Base-by-base conservation (phyloP, 345 rosid genomes). In the Toxicodendron radicans region DNA sequence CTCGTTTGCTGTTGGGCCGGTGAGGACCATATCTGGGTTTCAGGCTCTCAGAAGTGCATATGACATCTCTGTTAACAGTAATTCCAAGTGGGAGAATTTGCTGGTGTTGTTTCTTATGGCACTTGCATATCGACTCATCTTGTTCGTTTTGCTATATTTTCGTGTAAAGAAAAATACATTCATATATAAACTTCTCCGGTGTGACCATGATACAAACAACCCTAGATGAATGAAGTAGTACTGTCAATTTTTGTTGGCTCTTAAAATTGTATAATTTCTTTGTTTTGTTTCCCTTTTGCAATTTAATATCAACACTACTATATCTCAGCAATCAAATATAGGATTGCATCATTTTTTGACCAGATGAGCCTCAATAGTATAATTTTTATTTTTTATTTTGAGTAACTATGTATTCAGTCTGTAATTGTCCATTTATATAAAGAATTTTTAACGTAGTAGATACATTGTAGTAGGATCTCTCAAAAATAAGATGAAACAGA, bases 11-110 rank as follows among this genome's bases (percentile, higher is more conserved):
- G 95, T 96, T 5, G 99, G 99, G 64, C 91, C 92, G 80, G 97
- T 93, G 52, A 87, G 98, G 81, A 89, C 92, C 52, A 93, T 95
- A 73, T 86, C 99, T 0, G 99, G 99, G 32, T 78, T 80, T 58
- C 90, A 95, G 76, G 98, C 99, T 0, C 83, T 95, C 33, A 80
- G 74, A 48, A 87, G 85, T 38, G 80, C 90, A 24, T 93, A 95
- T 20, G 89, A 91, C 78, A 93, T 95, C 72, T 95, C 99, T 61
- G 77, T 84, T 6, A 81, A 87, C 79, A 83, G 83, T 52, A 87
- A 74, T 49, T 88, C 99, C 52, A 95, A 95, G 81, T 95, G 99
- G 99, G 79, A 80, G 84, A 93, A 96, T 78, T 78, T 96, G 65
- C 79, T 96, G 79, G 90, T 86, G 12, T 79, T 96, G 76, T 76